Evolutionary conservation across 805 yeast genomes (phyloP).

Genomic region (Starmerella etchellsii): DNA sequence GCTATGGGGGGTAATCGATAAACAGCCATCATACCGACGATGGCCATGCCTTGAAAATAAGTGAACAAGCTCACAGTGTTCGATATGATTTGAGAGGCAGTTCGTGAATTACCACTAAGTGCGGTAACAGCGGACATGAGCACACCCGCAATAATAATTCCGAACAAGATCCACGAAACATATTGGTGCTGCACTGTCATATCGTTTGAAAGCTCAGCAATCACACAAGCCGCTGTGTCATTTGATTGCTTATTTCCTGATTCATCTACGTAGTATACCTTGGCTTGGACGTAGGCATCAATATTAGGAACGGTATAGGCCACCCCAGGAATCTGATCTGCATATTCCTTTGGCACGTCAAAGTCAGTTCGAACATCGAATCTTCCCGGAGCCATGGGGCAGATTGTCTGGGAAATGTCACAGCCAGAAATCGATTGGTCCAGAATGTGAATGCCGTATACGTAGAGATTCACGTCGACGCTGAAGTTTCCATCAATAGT

Average conservation of each 20-base stretch:
- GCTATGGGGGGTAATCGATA: conserved; percentile 90
- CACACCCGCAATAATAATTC: conserved; percentile 76
- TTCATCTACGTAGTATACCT: conserved; percentile 43
- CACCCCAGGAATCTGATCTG: conserved; percentile 53
- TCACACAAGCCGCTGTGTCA: conserved; percentile 74
- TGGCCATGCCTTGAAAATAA: conserved; percentile 86
- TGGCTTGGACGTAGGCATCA: conserved; percentile 78
- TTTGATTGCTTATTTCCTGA: conserved; percentile 17
- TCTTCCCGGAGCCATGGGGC: conserved; percentile 84
- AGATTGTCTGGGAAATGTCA: conserved; percentile 42
- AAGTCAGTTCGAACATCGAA: conserved; percentile 51
- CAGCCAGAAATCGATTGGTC: conserved; percentile 51
- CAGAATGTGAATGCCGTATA: conserved; percentile 65
- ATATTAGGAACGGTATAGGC: conserved; percentile 88
- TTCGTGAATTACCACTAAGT: conserved; percentile 61
- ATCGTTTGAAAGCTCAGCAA: conserved; percentile 73
- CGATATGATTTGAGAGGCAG: conserved; percentile 96
- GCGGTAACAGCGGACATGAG: conserved; percentile 78
- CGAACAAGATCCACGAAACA: conserved; percentile 94
- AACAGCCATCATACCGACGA: conserved; percentile 92
- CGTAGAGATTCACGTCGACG: conserved; percentile 53
- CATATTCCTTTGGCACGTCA: conserved; percentile 31
- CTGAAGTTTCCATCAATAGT: conserved; percentile 59
- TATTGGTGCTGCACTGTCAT: conserved; percentile 86
- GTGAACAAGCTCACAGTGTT: conserved; percentile 84